Evolutionary conservation across 2,329 filamentous ascomycete genomes (phyloP), one percentile per base, ranked within the genome.

Genomic region (Paecilomyces variotii): DNA sequence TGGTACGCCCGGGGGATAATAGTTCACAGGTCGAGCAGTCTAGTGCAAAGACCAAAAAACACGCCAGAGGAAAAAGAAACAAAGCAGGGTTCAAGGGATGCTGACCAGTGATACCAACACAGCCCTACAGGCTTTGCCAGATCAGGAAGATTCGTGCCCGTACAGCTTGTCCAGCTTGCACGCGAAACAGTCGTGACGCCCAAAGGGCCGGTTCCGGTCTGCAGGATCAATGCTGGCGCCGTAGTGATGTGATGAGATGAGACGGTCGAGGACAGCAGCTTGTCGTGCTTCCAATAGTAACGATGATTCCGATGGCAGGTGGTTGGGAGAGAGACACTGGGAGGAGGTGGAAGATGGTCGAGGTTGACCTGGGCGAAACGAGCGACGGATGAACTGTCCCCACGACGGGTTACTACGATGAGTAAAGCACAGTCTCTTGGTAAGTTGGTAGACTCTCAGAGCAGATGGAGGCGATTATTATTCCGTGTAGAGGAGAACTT

Each of bases 11-110:
- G 11, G 19, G 26, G 14, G 19, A 19, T 19, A 19, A 55, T 25
- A 51, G 53, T 34, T 27, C 35, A 54, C 52, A 32, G 57, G 25
- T 52, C 27, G 39, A 26, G 9, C n/a, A 24, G 39, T 19, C 39
- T 24, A 45, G 35, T 30, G 28, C n/a, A 19, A 51, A n/a, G 19
- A n/a, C 14, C n/a, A 56, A 27, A 26, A 19, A 35, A n/a, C 28
- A 53, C n/a, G 54, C 27, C 27, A 24, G 49, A 26, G 28, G 53
- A 9, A 35, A 54, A 51, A 53, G 50, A 28, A n/a, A 56, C 54
- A 61, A 57, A 61, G 61, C 61, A 58, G 60, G 12, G 26, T 39
- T 55, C 58, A 57, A 59, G 59, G 39, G 34, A 52, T 35, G 30
- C 35, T 54, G 53, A 45, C 34, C 26, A 45, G 50, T 50, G 39